Conservation (phyloP, 306 rosid genomes). For the Quercus bicolor region DNA sequence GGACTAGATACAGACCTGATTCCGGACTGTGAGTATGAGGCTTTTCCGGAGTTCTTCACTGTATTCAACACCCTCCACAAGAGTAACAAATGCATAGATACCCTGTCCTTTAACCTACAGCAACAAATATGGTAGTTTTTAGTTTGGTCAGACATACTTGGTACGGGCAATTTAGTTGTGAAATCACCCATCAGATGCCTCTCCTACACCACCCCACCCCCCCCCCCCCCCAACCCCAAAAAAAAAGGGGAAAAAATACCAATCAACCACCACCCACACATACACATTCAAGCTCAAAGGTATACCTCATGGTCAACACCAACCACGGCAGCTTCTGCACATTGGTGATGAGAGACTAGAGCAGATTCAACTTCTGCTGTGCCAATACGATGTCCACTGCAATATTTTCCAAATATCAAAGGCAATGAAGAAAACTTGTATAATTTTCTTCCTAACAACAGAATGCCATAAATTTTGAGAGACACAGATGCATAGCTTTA, state of each 20-base stretch:
- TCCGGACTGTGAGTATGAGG: slow-evolving; percentile 69
- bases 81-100: slow-evolving; percentile 88
- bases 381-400: slow-evolving; percentile 99
- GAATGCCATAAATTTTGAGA: neutral
- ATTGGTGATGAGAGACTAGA: slow-evolving; percentile 80
- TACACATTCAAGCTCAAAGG: slow-evolving; percentile 6
- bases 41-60: slow-evolving; percentile 84
- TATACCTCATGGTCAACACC: slow-evolving; percentile 95
- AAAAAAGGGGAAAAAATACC: too few species aligned
- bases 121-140: slow-evolving; percentile 13
- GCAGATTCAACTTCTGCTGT: slow-evolving; percentile 99
- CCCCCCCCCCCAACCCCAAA: neutral
- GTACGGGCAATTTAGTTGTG: slow-evolving; percentile 10
- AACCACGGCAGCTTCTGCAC: slow-evolving; percentile 99
- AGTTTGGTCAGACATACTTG: slow-evolving; percentile 21
- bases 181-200: neutral
- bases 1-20: slow-evolving; percentile 56
- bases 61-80: slow-evolving; percentile 84
- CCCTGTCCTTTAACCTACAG: slow-evolving; percentile 94
- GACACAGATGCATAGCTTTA: neutral
- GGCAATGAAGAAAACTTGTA: slow-evolving; percentile 7
- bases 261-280: neutral
- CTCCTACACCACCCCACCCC: neutral
- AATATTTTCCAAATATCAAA: slow-evolving; percentile 10
- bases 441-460: neutral